Base-by-base conservation (phyloP, 306 rosid genomes). In the Lablab purpureus region DNA sequence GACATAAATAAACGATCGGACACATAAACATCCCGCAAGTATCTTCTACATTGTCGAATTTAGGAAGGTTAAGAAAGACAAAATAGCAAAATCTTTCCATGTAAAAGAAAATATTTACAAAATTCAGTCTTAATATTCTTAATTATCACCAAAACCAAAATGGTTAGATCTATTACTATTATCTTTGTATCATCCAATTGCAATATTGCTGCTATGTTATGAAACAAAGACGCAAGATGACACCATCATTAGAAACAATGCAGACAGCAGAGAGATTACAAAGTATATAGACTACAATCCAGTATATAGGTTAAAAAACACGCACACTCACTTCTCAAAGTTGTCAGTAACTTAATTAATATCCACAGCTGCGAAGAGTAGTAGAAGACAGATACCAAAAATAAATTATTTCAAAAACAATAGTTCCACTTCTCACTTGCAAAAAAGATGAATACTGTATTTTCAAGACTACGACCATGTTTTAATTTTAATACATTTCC, bases 21-120 rank as follows among this genome's bases (percentile, higher is more conserved):
- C 74, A 60, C 78, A 76, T 47, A 73, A 59, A 25, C 50, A 76
- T 47, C 28, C 9, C 11, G 41, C n/a, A 71, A 76, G 45, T 27
- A 36, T 32, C 50, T 64, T 70, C 52, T 51, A 75, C 58, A 43
- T 65, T 23, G 32, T 27, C 50, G 47, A 40, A 65, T 11, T 55
- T 50, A 22, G 22, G 22, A 54, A 54, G 49, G 7, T 30, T 18
- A 32, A 3, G 27, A 45, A 37, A 75, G 28, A 27, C 50, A 69
- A 59, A 49, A 68, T 47, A 50, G 46, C 10, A 69, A 12, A 40
- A 40, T 25, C 59, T 60, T 60, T 36, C 40, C 51, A 60, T 68
- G 49, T 3, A 19, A 68, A 58, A 58, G 28, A 30, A 54, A 18
- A 55, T 37, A 27, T 36, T 45, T 58, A 49, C 45, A 67, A 56